Evolutionary conservation across 2,329 filamentous ascomycete genomes (phyloP), one percentile per base, ranked within the genome.

Genomic region (Colletotrichum magnum): DNA sequence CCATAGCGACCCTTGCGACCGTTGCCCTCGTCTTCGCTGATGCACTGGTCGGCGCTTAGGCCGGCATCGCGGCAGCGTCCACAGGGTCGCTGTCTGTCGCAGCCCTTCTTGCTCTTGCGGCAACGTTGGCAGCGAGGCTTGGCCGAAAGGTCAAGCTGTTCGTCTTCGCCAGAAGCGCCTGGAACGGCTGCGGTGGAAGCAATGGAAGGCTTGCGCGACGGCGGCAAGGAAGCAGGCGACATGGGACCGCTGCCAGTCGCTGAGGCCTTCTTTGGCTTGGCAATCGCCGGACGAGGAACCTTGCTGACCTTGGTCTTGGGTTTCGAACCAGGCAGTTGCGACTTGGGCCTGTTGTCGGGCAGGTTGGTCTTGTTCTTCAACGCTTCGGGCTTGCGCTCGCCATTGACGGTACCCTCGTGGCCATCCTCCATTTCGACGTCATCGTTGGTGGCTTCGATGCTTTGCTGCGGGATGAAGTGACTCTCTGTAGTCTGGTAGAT

Each of bases 41-140:
- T 90, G 81, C 96, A 99, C 72, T 95, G 94, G 74, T 98, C 96
- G 69, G 94, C 90, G 66, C 93, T 93, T 75, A 99, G 94, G 21
- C 96, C 96, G 51, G 96, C 96, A 82, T 99, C 96, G 79, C 94
- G 94, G 89, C 96, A 99, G 72, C 96, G 90, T 64, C 94, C 94
- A 77, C 96, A 99, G 32, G 96, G 96, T 47, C 96, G 92, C 82
- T 98, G 96, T 68, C 96, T 92, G 83, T 99, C 96, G 79, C 96
- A 99, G 13, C 96, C 96, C 84, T 99, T 99, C 87, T 99, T 99
- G 84, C 95, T 98, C 89, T 99, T 99, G 76, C 96, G 93, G 86
- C 96, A 99, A 68, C 96, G 93, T 80, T 99, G 96, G 85, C 96
- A 99, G 72, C 96, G 94, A 65, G 96, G 96, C 83, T 98, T 98